Evolutionary conservation across 2,329 filamentous ascomycete genomes (phyloP), one percentile per base, ranked within the genome.

Genomic region (Metarhizium robertsii): DNA sequence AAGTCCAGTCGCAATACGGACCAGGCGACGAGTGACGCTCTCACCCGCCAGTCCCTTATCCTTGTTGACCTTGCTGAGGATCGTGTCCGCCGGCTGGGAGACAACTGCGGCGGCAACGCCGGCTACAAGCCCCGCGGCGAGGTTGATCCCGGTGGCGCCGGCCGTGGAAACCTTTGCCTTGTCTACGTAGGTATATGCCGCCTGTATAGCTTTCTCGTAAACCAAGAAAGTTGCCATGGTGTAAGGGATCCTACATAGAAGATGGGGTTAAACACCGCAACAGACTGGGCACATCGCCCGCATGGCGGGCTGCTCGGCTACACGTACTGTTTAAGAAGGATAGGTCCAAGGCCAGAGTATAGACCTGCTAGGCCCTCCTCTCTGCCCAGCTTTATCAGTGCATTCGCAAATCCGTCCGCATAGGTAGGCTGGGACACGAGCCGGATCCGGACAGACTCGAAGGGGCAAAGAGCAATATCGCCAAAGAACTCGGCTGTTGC

Each of bases 21-120:
- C 79, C 68, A 95, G 77, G 74, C 90, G 86, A 73, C 78, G 81
- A 70, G 82, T 82, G 66, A 88, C 94, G 68, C 90, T 84, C 79
- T 95, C 88, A 79, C 90, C 90, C 63, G 90, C 88, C 58, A 84
- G 79, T 75, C 88, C 90, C 80, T 90, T 85, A 76, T 87, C 90
- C 87, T 94, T 94, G 87, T 95, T 95, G 81, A 95, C 94, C 84
- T 92, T 94, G 77, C 83, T 88, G 62, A 95, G 85, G 90, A 95
- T 95, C 70, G 90, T 95, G 74, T 95, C 90, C 72, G 90, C 90
- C 65, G 90, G 90, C 79, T 95, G 90, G 61, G 90, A 95, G 71
- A 95, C 82, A 66, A 92, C 72, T 70, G 90, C 90, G 66, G 90
- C 90, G 66, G 89, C 90, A 77, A 95, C 90, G 87, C 90, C 73